Evolutionary conservation across 2,329 filamentous ascomycete genomes (phyloP).

Genomic region (Magnaporthiopsis incrustans): DNA sequence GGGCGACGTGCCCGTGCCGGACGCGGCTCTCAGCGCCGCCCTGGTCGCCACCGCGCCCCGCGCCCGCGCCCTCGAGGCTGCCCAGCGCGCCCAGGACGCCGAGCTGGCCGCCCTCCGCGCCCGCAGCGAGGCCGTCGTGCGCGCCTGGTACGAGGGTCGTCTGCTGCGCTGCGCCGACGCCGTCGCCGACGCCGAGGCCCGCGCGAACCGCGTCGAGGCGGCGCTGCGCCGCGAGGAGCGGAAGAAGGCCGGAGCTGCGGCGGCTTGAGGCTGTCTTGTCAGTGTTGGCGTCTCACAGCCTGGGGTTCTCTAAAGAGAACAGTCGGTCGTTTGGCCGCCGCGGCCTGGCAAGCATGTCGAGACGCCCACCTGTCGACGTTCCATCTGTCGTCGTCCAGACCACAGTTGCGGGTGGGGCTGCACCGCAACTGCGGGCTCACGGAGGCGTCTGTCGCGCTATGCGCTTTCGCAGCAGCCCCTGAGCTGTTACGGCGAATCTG

Average conservation of each 20-base stretch:
- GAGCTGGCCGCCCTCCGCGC: constrained; percentile 57
- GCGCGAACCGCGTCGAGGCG: constrained; percentile 58
- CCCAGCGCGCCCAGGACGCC: constrained; percentile 52
- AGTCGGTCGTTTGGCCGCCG: too few species aligned
- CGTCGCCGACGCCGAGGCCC: constrained; percentile 64
- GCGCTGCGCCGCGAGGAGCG: constrained; percentile 54
- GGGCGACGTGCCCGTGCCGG: constrained; percentile 48
- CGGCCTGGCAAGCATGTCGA: too few species aligned
- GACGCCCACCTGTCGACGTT: too few species aligned
- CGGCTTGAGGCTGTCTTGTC: not conserved
- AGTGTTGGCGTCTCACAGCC: too few species aligned
- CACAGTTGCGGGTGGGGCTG: too few species aligned
- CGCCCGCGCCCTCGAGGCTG: constrained; percentile 52
- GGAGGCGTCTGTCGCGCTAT: too few species aligned
- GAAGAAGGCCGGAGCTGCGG: constrained; percentile 28
- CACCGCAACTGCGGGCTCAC: too few species aligned
- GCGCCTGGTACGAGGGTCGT: constrained; percentile 66
- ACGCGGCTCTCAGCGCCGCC: constrained; percentile 43
- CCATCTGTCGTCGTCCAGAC: too few species aligned
- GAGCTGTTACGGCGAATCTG: too few species aligned
- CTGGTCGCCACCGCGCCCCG: constrained; percentile 50
- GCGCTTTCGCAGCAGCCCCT: too few species aligned
- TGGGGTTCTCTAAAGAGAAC: too few species aligned
- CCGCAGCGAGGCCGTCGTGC: constrained; percentile 54
- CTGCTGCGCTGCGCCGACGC: constrained; percentile 60